These are phyloP conservation scores for Cryptosporidium viatorum DNA, from an alignment of 169 alveolate species.

Conservation along the genomic window DNA sequence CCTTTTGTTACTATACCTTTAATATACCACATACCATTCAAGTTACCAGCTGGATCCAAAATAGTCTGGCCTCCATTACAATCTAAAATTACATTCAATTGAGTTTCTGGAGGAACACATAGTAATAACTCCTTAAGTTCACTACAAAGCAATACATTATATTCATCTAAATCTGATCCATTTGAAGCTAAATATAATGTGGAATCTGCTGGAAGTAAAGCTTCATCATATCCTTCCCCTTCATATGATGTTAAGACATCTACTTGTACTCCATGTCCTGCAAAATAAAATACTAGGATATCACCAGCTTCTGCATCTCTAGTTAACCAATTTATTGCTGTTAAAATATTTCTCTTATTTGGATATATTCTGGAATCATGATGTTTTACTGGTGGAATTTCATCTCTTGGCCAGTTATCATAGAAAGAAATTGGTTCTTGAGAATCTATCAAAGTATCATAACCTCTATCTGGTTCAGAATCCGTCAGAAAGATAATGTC, in stretches of 20 bases:
- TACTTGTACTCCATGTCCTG: conserved; percentile 91
- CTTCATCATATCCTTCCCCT: conserved; percentile 94
- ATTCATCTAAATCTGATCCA: conserved; percentile 79
- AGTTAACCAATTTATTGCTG: conserved; percentile 88
- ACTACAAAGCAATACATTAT: conserved; percentile 84
- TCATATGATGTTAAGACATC: conserved; percentile 92
- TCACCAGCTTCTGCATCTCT: conserved; percentile 84
- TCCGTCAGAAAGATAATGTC: conserved; percentile 86
- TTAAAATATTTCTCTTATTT: conserved; percentile 85
- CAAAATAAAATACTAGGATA: conserved; percentile 87
- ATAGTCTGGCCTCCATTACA: conserved; percentile 90
- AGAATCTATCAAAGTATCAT: conserved; percentile 54
- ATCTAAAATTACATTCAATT: conserved; percentile 87
- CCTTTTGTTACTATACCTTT: conserved; percentile 91
- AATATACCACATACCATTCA: conserved; percentile 82
- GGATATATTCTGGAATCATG: conserved; percentile 81
- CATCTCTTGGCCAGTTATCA: conserved; percentile 81
- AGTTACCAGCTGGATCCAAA: conserved; percentile 88
- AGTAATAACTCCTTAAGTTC: conserved; percentile 83
- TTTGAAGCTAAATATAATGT: conserved; percentile 68
- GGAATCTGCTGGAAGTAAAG: conserved; percentile 89
- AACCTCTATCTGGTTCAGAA: conserved; percentile 81
- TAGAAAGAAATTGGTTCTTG: conserved; percentile 77
- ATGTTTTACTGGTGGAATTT: conserved; percentile 77
- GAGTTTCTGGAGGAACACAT: conserved; percentile 77